These are phyloP conservation scores for Colletotrichum caudatum DNA, from an alignment of 2,329 filamentous ascomycete genomes.

Conservation along the genomic window DNA sequence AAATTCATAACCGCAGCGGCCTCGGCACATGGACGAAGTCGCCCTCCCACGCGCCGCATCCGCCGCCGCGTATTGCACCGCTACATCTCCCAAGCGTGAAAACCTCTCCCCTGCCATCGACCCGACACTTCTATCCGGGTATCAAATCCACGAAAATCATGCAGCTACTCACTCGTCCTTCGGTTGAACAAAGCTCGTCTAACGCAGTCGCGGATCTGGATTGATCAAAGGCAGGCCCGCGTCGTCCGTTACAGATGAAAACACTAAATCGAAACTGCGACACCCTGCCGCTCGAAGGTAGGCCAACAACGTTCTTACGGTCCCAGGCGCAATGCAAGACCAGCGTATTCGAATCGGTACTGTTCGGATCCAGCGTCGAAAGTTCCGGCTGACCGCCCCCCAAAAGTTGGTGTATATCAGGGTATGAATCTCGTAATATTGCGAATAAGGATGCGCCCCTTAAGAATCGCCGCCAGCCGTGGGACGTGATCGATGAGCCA, in stretches of 20 bases:
- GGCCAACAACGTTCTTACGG: neutral
- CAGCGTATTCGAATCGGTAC: conserved; percentile 5
- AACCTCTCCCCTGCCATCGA: conserved; percentile 12
- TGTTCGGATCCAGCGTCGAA: conserved; percentile 10
- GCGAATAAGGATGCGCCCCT: conserved; percentile 15
- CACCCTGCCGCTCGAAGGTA: neutral
- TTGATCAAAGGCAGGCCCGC: neutral
- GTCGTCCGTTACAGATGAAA: neutral
- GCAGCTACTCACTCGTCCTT: neutral
- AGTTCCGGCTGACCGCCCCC: conserved; percentile 11
- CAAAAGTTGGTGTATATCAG: conserved; percentile 35
- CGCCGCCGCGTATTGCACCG: neutral
- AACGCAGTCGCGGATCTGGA: neutral
- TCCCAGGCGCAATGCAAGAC: neutral
- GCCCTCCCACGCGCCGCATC: conserved; percentile 5
- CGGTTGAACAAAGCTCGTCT: conserved; percentile 4
- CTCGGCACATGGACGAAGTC: neutral
- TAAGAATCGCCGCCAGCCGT: conserved; percentile 30
- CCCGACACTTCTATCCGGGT: conserved; percentile 40
- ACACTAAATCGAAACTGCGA: neutral
- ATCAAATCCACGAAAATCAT: conserved; percentile 34
- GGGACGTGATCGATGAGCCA: conserved; percentile 55
- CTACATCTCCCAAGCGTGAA: neutral
- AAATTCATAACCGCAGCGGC: neutral
- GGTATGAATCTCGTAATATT: conserved; percentile 42